These are phyloP conservation scores for Ceratobasidium sp. DNA, from an alignment of 1,284 basidiomycete species.

Conservation along the genomic window DNA sequence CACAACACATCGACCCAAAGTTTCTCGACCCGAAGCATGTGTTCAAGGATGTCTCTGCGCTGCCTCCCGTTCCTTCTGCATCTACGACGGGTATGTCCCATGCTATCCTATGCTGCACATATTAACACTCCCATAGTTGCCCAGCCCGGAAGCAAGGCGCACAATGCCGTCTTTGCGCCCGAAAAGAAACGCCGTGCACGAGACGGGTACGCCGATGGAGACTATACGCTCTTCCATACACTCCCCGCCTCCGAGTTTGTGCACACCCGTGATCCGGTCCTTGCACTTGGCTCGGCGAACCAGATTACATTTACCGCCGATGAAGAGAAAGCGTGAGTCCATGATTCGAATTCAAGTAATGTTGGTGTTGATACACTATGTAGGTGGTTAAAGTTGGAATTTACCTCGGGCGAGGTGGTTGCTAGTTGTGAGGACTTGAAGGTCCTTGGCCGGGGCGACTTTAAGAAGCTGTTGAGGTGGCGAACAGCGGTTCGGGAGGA, in stretches of 20 bases:
- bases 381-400: conserved; percentile 74
- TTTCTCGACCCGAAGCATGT: conserved; percentile 98
- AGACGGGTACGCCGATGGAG: conserved; percentile 95
- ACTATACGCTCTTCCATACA: conserved; percentile 88
- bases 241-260: conserved; percentile 79
- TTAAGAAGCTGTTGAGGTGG: conserved; percentile 94
- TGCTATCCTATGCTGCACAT: conserved; percentile 41
- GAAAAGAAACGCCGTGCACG: conserved; percentile 92
- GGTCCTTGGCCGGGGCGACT: conserved; percentile 97
- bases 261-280: conserved; percentile 71
- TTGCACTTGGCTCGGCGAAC: conserved; percentile 83
- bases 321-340: conserved; percentile 79
- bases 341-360: conserved; percentile 1
- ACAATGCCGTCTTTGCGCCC: conserved; percentile 94
- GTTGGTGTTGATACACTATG: conserved; percentile 17
- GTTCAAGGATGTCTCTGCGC: conserved; percentile 85
- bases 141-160: conserved; percentile 48
- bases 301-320: conserved; percentile 83
- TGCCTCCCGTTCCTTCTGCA: conserved; percentile 49
- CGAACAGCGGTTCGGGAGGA: conserved; percentile 82
- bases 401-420: conserved; percentile 82
- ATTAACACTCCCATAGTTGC: background rate
- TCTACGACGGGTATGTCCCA: conserved; percentile 43
- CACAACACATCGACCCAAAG: conserved; percentile 95
- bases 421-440: conserved; percentile 91